These are phyloP conservation scores for Tillandsia leiboldiana DNA, from an alignment of 176 grass and related monocot genomes.

Conservation along the genomic window DNA sequence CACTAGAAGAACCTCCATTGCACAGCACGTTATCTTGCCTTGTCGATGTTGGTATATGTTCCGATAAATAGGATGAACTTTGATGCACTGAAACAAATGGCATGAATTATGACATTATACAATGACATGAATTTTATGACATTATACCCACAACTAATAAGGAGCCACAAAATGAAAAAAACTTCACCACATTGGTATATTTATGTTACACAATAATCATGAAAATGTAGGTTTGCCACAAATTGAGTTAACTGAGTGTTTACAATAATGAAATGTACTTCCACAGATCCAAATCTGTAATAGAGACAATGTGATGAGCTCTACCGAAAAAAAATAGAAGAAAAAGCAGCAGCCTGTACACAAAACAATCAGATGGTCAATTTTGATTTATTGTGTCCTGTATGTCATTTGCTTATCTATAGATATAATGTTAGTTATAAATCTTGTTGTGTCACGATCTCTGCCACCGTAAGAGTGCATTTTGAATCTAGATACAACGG, in stretches of 20 bases:
- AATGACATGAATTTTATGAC: conserved; percentile 1
- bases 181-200: neutral
- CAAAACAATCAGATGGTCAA: neutral
- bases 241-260: neutral
- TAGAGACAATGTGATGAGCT: neutral
- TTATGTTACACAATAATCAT: neutral
- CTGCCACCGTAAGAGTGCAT: no score
- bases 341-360: neutral
- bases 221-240: neutral
- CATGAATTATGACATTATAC: conserved; percentile 16
- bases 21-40: conserved; percentile 52
- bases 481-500: no score
- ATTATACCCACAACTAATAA: conserved; percentile 8
- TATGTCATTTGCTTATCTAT: no score
- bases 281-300: neutral
- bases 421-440: no score
- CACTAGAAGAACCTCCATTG: conserved; percentile 54
- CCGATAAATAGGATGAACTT: conserved; percentile 46
- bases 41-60: conserved; percentile 32
- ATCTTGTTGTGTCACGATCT: no score
- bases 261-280: neutral
- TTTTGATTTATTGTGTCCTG: no score
- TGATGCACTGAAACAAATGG: conserved; percentile 56
- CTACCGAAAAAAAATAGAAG: neutral
- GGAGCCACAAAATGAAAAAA: neutral